These are phyloP conservation scores for Cryptococcus amylolentus DNA, from an alignment of 1,284 basidiomycete genomes.

Conservation along the genomic window DNA sequence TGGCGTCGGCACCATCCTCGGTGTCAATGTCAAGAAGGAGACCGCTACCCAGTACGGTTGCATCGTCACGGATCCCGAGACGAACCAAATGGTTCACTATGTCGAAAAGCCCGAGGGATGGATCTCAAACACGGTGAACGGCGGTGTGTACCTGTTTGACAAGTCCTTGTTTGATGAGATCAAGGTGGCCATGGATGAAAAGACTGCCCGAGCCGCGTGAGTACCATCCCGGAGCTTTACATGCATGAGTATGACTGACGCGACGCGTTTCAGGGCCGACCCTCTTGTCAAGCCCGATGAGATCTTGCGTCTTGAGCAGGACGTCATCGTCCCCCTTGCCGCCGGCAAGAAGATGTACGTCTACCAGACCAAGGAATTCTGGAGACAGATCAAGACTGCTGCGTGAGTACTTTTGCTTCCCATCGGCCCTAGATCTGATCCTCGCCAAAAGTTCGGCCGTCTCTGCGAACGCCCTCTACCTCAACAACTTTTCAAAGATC, in stretches of 20 bases:
- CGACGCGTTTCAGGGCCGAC: constrained; percentile 40
- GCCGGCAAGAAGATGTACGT: constrained; percentile 53
- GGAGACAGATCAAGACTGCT: constrained; percentile 56
- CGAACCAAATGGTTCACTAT: constrained; percentile 49
- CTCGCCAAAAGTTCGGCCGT: constrained; percentile 49
- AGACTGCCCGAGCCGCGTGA: constrained; percentile 49
- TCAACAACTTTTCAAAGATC: constrained; percentile 38
- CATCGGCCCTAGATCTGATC: background rate
- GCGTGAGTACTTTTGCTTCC: constrained; percentile 37
- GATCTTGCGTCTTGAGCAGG: constrained; percentile 54
- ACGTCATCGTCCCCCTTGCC: constrained; percentile 54
- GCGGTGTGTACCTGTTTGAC: constrained; percentile 53
- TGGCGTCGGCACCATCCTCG: constrained; percentile 54
- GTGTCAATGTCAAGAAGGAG: constrained; percentile 52
- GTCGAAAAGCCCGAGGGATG: constrained; percentile 56
- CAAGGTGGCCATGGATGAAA: constrained; percentile 53
- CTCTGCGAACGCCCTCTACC: constrained; percentile 53
- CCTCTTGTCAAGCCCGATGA: constrained; percentile 52
- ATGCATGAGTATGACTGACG: background rate
- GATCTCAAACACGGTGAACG: constrained; percentile 54
- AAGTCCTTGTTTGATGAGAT: constrained; percentile 55
- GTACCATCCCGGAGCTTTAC: constrained; percentile 22
- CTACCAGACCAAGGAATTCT: constrained; percentile 52
- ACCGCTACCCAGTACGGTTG: constrained; percentile 53
- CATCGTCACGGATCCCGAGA: constrained; percentile 52